phyloP scores from a whole-genome alignment of 129 eudicot species.

The Silybum marianum region DNA sequence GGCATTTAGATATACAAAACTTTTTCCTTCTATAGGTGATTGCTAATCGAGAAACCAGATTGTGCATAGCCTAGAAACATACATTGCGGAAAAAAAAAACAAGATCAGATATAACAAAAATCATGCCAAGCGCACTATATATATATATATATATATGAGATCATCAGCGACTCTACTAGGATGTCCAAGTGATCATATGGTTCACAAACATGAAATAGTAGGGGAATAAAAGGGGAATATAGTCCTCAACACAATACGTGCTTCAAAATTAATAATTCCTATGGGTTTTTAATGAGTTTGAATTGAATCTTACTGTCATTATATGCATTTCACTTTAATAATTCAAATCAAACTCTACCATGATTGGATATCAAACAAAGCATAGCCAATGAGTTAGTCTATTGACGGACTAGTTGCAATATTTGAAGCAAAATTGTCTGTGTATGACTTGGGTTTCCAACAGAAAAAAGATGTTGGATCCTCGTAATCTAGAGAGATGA shows the following conservation, averaged over 20 bases:
- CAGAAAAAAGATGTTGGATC: not conserved
- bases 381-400: not conserved
- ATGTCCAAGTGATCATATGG: not conserved
- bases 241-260: not conserved
- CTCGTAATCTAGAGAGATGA: not conserved
- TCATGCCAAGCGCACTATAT: not conserved
- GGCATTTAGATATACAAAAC: not conserved
- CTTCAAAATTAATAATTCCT: not conserved
- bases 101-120: not conserved
- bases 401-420: not conserved
- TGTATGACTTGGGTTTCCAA: not conserved
- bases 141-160: not conserved
- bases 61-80: not conserved
- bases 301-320: constrained; percentile 2
- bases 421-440: not conserved
- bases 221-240: not conserved
- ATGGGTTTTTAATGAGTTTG: constrained; percentile 7
- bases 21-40: not conserved
- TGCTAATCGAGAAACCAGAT: not conserved
- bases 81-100: not conserved
- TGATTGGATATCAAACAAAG: not conserved
- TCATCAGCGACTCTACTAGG: not conserved
- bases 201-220: not conserved
- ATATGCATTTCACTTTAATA: not conserved
- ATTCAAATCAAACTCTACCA: not conserved